phyloP scores from a whole-genome alignment of 2,329 filamentous ascomycete genomes.

The Didymosphaeria variabile region DNA sequence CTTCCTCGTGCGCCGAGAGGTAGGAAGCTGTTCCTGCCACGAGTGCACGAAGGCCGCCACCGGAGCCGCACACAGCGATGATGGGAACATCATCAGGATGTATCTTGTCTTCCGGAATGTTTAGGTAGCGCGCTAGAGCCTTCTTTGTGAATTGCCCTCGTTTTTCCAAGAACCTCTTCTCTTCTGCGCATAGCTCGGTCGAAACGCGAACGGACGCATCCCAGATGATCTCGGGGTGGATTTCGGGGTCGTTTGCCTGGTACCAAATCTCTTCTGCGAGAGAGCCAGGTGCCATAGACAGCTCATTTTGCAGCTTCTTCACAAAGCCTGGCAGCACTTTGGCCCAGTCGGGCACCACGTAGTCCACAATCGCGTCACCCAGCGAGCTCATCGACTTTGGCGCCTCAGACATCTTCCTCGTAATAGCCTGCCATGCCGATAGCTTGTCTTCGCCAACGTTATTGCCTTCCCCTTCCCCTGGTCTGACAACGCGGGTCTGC shows the following conservation, averaged over 20 bases:
- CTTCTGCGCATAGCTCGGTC: constrained; percentile 80
- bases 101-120: constrained; percentile 79
- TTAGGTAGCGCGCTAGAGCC: constrained; percentile 84
- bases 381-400: constrained; percentile 48
- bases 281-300: constrained; percentile 87
- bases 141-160: constrained; percentile 73
- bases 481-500: constrained; percentile 42
- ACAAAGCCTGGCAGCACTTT: constrained; percentile 78
- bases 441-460: constrained; percentile 24
- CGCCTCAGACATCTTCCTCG: constrained; percentile 39
- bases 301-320: constrained; percentile 83
- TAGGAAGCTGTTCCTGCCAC: constrained; percentile 91
- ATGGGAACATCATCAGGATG: constrained; percentile 91
- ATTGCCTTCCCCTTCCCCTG: constrained; percentile 32
- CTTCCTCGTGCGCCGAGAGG: constrained; percentile 82
- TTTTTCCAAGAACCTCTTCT: constrained; percentile 75
- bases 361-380: constrained; percentile 68
- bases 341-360: constrained; percentile 85
- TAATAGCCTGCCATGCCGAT: constrained; percentile 47
- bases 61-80: constrained; percentile 94
- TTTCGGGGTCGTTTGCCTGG: constrained; percentile 82
- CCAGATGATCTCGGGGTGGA: constrained; percentile 88
- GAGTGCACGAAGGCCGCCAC: constrained; percentile 87
- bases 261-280: constrained; percentile 93
- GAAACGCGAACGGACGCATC: constrained; percentile 85